These are phyloP conservation scores for Ophiosphaerella korrae DNA, from an alignment of 2,329 filamentous ascomycete genomes.

Conservation along the genomic window DNA sequence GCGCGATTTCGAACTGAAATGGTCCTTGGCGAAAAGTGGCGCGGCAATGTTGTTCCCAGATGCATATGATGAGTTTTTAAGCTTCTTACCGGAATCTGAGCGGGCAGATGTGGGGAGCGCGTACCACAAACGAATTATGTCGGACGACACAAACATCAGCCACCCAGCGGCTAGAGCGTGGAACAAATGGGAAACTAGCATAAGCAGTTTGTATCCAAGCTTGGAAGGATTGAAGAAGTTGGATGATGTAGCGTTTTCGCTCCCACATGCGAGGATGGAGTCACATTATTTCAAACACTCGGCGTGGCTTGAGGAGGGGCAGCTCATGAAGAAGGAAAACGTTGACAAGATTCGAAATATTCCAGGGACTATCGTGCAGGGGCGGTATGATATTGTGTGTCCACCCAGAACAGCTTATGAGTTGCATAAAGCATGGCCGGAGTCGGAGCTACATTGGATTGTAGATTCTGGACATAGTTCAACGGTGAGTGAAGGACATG, in stretches of 20 bases:
- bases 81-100: slow-evolving; percentile 46
- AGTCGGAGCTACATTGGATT: slow-evolving; percentile 40
- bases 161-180: slow-evolving; percentile 43
- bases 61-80: slow-evolving; percentile 44
- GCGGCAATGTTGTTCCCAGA: slow-evolving; percentile 48
- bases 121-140: slow-evolving; percentile 51
- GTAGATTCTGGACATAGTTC: slow-evolving; percentile 43
- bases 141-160: slow-evolving; percentile 33
- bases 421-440: slow-evolving; percentile 48
- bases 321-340: slow-evolving; percentile 44
- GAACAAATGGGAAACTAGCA: slow-evolving; percentile 45
- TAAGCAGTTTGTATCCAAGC: slow-evolving; percentile 33
- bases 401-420: slow-evolving; percentile 52
- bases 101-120: slow-evolving; percentile 43
- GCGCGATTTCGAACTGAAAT: slow-evolving; percentile 45
- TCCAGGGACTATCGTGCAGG: slow-evolving; percentile 50
- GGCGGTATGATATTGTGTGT: slow-evolving; percentile 55
- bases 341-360: slow-evolving; percentile 45
- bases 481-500: slow-evolving; percentile 12
- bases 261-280: slow-evolving; percentile 51
- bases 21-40: slow-evolving; percentile 35
- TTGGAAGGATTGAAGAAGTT: slow-evolving; percentile 24
- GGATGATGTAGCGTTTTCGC: slow-evolving; percentile 36
- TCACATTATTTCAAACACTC: slow-evolving; percentile 52
- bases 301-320: slow-evolving; percentile 50